Evolutionary conservation across 2,329 filamentous ascomycete genomes (phyloP).

Genomic region (Claviceps humidiphila): DNA sequence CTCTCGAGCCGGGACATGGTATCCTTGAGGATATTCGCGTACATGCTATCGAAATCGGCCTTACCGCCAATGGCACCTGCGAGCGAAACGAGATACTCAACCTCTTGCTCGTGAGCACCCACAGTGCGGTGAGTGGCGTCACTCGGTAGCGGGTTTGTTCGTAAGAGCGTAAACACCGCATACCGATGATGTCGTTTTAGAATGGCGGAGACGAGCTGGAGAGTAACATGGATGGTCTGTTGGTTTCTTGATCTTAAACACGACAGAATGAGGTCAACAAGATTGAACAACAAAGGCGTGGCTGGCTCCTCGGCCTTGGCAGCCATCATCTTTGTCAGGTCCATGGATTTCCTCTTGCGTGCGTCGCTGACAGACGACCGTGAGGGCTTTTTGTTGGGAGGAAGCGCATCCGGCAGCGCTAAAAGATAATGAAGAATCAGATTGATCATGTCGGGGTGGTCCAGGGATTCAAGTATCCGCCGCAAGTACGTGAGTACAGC

Average conservation of each 20-base stretch:
- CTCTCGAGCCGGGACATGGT: constrained; percentile 54
- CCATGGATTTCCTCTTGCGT: constrained; percentile 76
- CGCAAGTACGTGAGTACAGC: constrained; percentile 89
- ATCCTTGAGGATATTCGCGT: constrained; percentile 60
- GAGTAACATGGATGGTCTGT: constrained; percentile 79
- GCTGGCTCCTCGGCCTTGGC: constrained; percentile 58
- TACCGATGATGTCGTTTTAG: constrained; percentile 80
- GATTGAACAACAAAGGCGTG: constrained; percentile 80
- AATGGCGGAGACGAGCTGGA: constrained; percentile 78
- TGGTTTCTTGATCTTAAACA: constrained; percentile 73
- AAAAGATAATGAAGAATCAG: constrained; percentile 87
- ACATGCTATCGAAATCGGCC: constrained; percentile 58
- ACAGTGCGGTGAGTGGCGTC: constrained; percentile 48
- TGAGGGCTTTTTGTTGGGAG: constrained; percentile 22
- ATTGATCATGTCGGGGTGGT: constrained; percentile 88
- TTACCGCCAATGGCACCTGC: constrained; percentile 57
- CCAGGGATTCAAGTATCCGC: constrained; percentile 78
- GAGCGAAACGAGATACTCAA: constrained; percentile 56
- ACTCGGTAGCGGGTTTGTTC: constrained; percentile 45
- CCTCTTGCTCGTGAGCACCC: constrained; percentile 62
- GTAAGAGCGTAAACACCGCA: constrained; percentile 63
- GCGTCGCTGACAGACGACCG: constrained; percentile 50
- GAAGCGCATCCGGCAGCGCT: constrained; percentile 51
- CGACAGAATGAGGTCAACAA: constrained; percentile 80
- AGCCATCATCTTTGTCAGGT: constrained; percentile 68